Base-by-base conservation (phyloP, 176 grass and related monocot species). In the Aechmea fasciata region DNA sequence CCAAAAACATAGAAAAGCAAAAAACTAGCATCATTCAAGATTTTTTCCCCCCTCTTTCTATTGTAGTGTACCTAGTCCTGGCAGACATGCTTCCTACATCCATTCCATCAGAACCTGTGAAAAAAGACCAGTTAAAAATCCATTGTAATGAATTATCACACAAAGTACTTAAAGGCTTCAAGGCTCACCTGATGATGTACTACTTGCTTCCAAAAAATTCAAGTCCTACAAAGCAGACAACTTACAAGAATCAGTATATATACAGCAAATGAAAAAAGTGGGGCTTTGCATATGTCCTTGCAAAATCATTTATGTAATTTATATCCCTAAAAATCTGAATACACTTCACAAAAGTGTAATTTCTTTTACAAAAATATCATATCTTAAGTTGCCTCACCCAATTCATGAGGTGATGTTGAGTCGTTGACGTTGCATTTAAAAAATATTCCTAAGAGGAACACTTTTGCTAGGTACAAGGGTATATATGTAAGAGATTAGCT, bases 11-110 rank as follows among this genome's bases (percentile, higher is more conserved):
- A 20, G 19, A 17, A 59, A 13, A 59, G 10, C 15, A 18, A 15
- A 59, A 59, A 9, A 59, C 55, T 41, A 7, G 33, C 33, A 41
- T 41, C 33, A 41, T 41, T 41, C 33, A 41, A 41, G 33, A 41
- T 8, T 41, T 41, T 41, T 41, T 41, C 7, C 7, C 0, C 3
- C 29, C 29, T 41, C 33, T 41, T 41, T 41, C 33, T 41, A 41
- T 41, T 41, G 5, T 7, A 6, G 33, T 41, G 33, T 85, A 96
- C 92, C 87, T 90, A 77, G 94, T 92, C 66, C 89, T 87, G 22
- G 80, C 79, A 83, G 94, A 99, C 82, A 91, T 85, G 82, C 78
- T 87, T 67, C 76, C 78, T 55, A 71, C 75, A 78, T 83, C 81
- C n/a, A 67, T 83, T 71, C 62, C 68, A 47, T 75, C 51, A 68